Base-by-base conservation (phyloP, 331 rosid genomes). In the Acacia pycnantha region DNA sequence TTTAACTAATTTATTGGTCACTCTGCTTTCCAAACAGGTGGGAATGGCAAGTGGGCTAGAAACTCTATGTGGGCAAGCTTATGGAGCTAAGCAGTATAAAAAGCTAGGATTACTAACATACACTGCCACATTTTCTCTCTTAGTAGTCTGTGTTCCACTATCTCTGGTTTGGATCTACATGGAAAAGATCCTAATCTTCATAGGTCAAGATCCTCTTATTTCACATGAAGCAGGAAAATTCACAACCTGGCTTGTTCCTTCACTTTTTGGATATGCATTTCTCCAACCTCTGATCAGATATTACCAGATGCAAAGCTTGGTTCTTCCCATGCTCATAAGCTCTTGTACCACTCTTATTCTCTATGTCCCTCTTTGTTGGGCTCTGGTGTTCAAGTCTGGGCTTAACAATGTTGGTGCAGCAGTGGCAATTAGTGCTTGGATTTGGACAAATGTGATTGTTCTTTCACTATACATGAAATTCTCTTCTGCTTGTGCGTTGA, bases 41-140 rank as follows among this genome's bases (percentile, higher is more conserved):
- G 94, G 97, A 85, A 79, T 90, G 94, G 89, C 97, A 26, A 74
- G 94, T 83, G 94, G 91, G 44, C 81, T 92, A 48, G 94, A 92
- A 86, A 92, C 97, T 0, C 86, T 88, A 1, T 90, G 89, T 69
- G 97, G 94, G 44, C 94, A 92, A 58, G 94, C 97, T 37, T 90
- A 72, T 77, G 97, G 94, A 88, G 97, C 94, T 33, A 19, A 84
- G 65, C 94, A 92, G 73, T 90, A 89, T 79, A 73, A 78, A 10
- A 86, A 77, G 76, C 74, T 92, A 24, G 94, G 93, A 79, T 53
- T 82, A 37, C 94, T 85, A 46, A 89, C 83, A 11, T 73, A 84
- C 84, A 92, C 88, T 64, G 90, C 94, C 2, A 85, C 89, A 24
- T 84, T 92, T 54, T 87, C 91, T 80, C 81, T 89, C 37, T 24